A percentile compares a stretch with the other conserved stretches of the same genome.
Conservation (phyloP, 352 stramenopile species). For the Thraustotheca clavata region DNA sequence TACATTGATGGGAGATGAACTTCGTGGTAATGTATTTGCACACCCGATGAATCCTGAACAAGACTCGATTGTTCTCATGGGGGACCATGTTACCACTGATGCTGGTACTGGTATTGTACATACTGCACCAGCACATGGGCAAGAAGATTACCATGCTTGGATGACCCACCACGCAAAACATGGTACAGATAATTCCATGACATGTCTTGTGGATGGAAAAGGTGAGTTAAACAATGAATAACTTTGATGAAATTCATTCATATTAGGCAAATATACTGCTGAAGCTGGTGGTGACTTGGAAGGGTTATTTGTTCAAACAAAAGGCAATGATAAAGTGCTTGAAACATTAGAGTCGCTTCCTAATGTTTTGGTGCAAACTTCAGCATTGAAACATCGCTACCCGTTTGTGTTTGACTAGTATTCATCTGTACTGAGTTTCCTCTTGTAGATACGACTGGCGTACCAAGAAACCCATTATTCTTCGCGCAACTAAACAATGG, state of each 20-base stretch:
- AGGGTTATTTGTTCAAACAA: constrained; percentile 84
- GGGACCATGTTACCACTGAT: constrained; percentile 97
- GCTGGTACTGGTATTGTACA: constrained; percentile 98
- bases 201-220: constrained; percentile 57
- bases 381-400: constrained; percentile 92
- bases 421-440: background rate
- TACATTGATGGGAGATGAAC: constrained; percentile 43
- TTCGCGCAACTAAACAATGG: constrained; percentile 97
- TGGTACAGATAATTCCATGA: constrained; percentile 31
- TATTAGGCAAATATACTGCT: constrained; percentile 79
- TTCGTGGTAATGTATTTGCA: constrained; percentile 60
- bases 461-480: constrained; percentile 98
- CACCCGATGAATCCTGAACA: constrained; percentile 86
- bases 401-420: constrained; percentile 27
- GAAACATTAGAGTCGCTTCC: constrained; percentile 54
- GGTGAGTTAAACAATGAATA: too few species aligned
- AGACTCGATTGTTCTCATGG: constrained; percentile 80
- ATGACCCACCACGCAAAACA: constrained; percentile 41
- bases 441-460: constrained; percentile 94
- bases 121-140: constrained; percentile 95
- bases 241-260: too few species aligned
- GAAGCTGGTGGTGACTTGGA: constrained; percentile 85
- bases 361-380: constrained; percentile 76
- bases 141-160: constrained; percentile 91
- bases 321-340: constrained; percentile 92